phyloP scores from a whole-genome alignment of 805 yeast species.

The Wickerhamiella azyma region DNA sequence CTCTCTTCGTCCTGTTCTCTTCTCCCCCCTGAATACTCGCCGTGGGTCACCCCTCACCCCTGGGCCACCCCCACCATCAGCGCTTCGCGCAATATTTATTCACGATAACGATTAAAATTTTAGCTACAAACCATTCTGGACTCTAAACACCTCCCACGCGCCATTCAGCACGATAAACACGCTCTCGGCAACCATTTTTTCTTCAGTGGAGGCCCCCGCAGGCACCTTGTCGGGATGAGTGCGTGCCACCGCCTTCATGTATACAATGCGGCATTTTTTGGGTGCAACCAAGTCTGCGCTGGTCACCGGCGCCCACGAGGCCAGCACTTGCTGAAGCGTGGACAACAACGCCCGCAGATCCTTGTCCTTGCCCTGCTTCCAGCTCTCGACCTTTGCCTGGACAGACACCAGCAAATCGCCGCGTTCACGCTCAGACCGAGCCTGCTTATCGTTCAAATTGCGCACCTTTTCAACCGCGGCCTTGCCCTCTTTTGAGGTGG shows the following conservation, averaged over 20 bases:
- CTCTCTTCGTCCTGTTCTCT: no score
- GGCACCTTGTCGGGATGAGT: slow-evolving; percentile 79
- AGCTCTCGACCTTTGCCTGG: slow-evolving; percentile 36
- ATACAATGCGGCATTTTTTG: slow-evolving; percentile 72
- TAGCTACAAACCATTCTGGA: slow-evolving; percentile 11
- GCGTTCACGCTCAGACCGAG: slow-evolving; percentile 41
- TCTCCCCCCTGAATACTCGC: no score
- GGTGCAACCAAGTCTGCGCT: slow-evolving; percentile 72
- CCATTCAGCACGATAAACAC: slow-evolving; percentile 72
- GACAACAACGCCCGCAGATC: slow-evolving; percentile 68
- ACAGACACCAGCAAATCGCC: slow-evolving; percentile 52
- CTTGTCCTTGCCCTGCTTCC: slow-evolving; percentile 68
- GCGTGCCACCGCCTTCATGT: slow-evolving; percentile 66
- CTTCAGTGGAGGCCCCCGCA: slow-evolving; percentile 44
- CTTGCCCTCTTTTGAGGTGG: slow-evolving; percentile 22
- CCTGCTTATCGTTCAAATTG: slow-evolving; percentile 33
- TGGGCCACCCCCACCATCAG: no score
- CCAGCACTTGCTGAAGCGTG: slow-evolving; percentile 50
- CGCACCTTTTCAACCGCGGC: slow-evolving; percentile 43
- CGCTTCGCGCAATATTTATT: no score
- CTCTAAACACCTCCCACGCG: slow-evolving; percentile 80
- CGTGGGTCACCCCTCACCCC: no score
- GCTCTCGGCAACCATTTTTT: slow-evolving; percentile 71
- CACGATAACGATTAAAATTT: no score
- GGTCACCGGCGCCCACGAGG: slow-evolving; percentile 61